These are phyloP conservation scores for Hysterangium stoloniferum DNA, from an alignment of 768 basidiomycete genomes.

Conservation along the genomic window DNA sequence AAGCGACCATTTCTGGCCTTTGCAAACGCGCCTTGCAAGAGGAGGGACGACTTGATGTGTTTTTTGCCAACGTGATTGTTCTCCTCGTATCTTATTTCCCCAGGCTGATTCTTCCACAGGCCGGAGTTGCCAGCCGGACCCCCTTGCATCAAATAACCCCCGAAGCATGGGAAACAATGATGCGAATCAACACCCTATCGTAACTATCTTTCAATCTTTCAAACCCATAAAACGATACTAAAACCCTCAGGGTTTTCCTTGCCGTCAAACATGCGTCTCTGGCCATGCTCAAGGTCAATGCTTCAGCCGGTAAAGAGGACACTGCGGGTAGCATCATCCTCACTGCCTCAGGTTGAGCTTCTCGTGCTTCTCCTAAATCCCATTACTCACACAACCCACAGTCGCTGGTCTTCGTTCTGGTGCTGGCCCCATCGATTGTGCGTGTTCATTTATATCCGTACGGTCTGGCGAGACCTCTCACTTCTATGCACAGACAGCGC, in stretches of 20 bases:
- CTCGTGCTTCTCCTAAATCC: conserved; percentile 2
- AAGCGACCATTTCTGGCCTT: conserved; percentile 53
- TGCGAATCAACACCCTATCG: conserved; percentile 74
- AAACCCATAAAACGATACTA: no score
- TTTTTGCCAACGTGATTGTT: conserved; percentile 78
- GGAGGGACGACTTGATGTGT: conserved; percentile 83
- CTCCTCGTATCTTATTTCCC: neutral
- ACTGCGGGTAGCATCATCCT: conserved; percentile 80
- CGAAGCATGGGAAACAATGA: conserved; percentile 63
- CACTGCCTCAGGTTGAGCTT: conserved; percentile 65
- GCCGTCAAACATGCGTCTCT: conserved; percentile 80
- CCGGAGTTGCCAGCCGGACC: conserved; percentile 47
- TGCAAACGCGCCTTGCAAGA: conserved; percentile 71
- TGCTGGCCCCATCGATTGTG: conserved; percentile 76
- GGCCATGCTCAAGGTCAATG: conserved; percentile 68
- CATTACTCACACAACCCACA: conserved; percentile 20
- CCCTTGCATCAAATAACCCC: conserved; percentile 46
- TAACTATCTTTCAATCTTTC: conserved; percentile 17
- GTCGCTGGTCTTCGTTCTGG: conserved; percentile 81
- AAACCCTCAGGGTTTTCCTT: conserved; percentile 77
- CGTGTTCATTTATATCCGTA: conserved; percentile 23
- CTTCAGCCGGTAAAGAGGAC: conserved; percentile 57
- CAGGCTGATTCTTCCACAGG: conserved; percentile 33
- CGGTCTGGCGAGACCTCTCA: conserved; percentile 18
- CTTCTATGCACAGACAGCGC: conserved; percentile 59